Conservation (phyloP, 1,284 basidiomycete genomes). For the Ustilago loliicola region DNA sequence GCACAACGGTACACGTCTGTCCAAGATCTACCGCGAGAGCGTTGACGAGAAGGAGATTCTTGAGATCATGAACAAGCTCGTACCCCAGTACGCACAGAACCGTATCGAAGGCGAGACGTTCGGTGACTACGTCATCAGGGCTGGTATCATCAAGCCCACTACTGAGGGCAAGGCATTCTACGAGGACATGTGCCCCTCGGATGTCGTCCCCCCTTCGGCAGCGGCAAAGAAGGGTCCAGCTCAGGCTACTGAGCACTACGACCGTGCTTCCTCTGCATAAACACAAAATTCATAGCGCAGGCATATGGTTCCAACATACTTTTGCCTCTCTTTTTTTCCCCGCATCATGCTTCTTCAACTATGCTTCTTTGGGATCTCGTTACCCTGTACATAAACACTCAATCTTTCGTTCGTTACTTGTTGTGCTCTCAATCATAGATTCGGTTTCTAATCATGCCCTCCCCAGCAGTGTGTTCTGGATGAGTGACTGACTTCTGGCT, state of each 20-base stretch:
- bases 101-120: slow-evolving; percentile 90
- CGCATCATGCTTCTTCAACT: slow-evolving; percentile 10
- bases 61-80: slow-evolving; percentile 88
- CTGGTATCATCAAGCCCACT: slow-evolving; percentile 66
- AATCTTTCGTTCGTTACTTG: not conserved
- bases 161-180: slow-evolving; percentile 63
- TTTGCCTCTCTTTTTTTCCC: not conserved
- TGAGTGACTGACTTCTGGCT: not conserved
- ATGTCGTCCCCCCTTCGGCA: slow-evolving; percentile 38
- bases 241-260: slow-evolving; percentile 53
- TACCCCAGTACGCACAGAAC: slow-evolving; percentile 91
- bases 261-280: slow-evolving; percentile 45
- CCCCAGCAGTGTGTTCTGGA: not conserved
- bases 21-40: slow-evolving; percentile 91
- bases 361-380: slow-evolving; percentile 4
- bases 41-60: slow-evolving; percentile 95
- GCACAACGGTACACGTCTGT: slow-evolving; percentile 90
- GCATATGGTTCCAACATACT: slow-evolving; percentile 17
- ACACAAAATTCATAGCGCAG: not conserved
- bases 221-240: slow-evolving; percentile 51
- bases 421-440: slow-evolving; percentile 20
- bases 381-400: slow-evolving; percentile 14
- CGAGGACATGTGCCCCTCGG: slow-evolving; percentile 59
- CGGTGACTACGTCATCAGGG: slow-evolving; percentile 89
- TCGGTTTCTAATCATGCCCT: not conserved